A percentile compares a stretch with the other conserved stretches of the same genome.
phyloP scores from a whole-genome alignment of 495 filamentous ascomycete species.

The Hypoxylon rickii region DNA sequence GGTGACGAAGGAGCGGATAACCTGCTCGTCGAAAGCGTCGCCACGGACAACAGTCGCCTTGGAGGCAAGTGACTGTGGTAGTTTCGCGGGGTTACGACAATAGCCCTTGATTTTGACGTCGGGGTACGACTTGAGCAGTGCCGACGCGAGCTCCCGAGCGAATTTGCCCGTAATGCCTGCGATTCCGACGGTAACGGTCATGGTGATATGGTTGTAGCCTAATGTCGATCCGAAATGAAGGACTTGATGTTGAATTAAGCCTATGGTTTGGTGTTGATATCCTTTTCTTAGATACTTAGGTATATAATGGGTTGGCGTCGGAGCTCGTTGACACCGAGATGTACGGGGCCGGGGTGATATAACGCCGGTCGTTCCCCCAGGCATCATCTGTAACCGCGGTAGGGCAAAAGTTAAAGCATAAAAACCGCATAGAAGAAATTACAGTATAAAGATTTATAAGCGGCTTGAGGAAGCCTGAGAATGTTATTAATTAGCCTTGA shows the following conservation, averaged over 20 bases:
- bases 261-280: too few relatives aligned
- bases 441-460: too few relatives aligned
- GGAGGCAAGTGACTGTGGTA: constrained; percentile 22
- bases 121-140: constrained; percentile 32
- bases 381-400: too few relatives aligned
- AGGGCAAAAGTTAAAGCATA: too few relatives aligned
- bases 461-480: too few relatives aligned
- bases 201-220: neutral
- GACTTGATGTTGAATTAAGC: too few relatives aligned
- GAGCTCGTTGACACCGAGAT: neutral
- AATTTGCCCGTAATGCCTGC: constrained; percentile 42
- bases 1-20: constrained; percentile 24
- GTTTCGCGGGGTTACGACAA: constrained; percentile 39
- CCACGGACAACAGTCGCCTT: constrained; percentile 28
- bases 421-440: too few relatives aligned
- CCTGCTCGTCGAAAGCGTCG: constrained; percentile 23
- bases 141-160: constrained; percentile 30
- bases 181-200: constrained; percentile 34
- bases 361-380: neutral
- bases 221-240: neutral
- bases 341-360: neutral
- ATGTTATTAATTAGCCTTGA: too few relatives aligned
- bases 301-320: neutral
- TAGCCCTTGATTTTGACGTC: constrained; percentile 36
- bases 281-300: too few relatives aligned